Evolutionary conservation across 2,329 filamentous ascomycete genomes (phyloP).

Genomic region (Aspergillus hortae): DNA sequence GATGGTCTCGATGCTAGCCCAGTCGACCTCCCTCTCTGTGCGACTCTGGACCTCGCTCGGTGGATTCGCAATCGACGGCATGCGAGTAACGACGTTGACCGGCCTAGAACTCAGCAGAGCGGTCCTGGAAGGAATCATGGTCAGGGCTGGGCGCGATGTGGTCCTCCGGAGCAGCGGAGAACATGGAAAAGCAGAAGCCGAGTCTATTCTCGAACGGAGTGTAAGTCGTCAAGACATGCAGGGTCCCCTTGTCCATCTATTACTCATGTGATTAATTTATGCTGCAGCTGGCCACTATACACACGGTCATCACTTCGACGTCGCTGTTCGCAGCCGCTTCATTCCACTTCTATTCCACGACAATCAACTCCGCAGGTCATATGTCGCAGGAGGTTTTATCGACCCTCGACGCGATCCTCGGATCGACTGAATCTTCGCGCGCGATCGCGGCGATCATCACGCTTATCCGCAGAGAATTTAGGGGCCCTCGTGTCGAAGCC

Average conservation of each 20-base stretch:
- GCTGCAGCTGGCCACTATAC: constrained; percentile 39
- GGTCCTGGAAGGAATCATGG: constrained; percentile 43
- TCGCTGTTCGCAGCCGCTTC: constrained; percentile 47
- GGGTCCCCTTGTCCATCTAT: neutral
- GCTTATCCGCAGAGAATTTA: constrained; percentile 44
- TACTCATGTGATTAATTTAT: constrained; percentile 8
- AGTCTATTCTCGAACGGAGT: constrained; percentile 44
- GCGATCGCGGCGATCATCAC: constrained; percentile 48
- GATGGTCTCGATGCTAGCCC: constrained; percentile 41
- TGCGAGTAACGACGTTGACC: constrained; percentile 43
- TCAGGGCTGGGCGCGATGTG: constrained; percentile 44
- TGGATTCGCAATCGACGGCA: constrained; percentile 42
- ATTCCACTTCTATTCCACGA: constrained; percentile 44
- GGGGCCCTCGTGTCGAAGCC: constrained; percentile 30
- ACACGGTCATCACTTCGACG: constrained; percentile 44
- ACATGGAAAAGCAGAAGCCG: constrained; percentile 39
- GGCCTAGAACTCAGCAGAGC: constrained; percentile 44
- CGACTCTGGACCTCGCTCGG: constrained; percentile 44
- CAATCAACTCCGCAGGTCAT: constrained; percentile 40
- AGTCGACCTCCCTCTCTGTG: constrained; percentile 44
- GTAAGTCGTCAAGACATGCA: constrained; percentile 26
- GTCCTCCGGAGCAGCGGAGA: constrained; percentile 46
- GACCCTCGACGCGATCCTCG: constrained; percentile 45
- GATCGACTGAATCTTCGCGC: constrained; percentile 47
- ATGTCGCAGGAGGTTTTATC: constrained; percentile 44